These are phyloP conservation scores for Juglanconis sp. DNA, from an alignment of 2,329 filamentous ascomycete species.

Conservation along the genomic window DNA sequence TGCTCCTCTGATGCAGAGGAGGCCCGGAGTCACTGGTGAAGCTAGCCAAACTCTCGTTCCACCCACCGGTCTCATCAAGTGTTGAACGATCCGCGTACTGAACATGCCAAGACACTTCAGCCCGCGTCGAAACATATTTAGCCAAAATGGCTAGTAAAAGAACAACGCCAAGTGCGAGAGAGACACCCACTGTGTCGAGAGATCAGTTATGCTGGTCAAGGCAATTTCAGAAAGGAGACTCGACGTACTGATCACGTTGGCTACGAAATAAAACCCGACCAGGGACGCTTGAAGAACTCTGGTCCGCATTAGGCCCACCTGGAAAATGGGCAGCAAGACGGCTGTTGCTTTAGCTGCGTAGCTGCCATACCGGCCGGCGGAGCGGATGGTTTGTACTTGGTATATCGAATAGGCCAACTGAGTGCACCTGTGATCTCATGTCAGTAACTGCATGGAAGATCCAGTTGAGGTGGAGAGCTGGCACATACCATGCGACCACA, in stretches of 20 bases:
- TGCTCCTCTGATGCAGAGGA: constrained; percentile 24
- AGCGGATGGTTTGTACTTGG: constrained; percentile 26
- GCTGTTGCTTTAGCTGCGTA: constrained; percentile 32
- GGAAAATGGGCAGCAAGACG: constrained; percentile 32
- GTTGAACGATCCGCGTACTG: constrained; percentile 26
- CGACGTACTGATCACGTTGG: constrained; percentile 36
- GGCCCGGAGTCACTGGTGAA: constrained; percentile 14
- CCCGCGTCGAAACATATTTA: constrained; percentile 38
- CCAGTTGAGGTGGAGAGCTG: background rate
- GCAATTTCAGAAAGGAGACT: background rate
- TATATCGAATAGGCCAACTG: constrained; percentile 35
- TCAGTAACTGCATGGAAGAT: background rate
- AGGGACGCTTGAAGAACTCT: constrained; percentile 26
- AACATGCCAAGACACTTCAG: constrained; percentile 30
- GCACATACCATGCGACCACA: constrained; percentile 42
- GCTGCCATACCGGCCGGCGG: constrained; percentile 21
- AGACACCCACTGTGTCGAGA: constrained; percentile 32
- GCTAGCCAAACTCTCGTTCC: constrained; percentile 19
- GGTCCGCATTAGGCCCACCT: constrained; percentile 32
- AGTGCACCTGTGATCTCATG: constrained; percentile 28
- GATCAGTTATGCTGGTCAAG: background rate
- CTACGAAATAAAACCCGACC: constrained; percentile 31
- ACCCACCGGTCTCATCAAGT: background rate
- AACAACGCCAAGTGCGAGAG: constrained; percentile 33
- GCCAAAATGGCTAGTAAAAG: constrained; percentile 37